Evolutionary conservation across 1,139 yeast genomes (phyloP).

Genomic region (Geotrichum restrictum): DNA sequence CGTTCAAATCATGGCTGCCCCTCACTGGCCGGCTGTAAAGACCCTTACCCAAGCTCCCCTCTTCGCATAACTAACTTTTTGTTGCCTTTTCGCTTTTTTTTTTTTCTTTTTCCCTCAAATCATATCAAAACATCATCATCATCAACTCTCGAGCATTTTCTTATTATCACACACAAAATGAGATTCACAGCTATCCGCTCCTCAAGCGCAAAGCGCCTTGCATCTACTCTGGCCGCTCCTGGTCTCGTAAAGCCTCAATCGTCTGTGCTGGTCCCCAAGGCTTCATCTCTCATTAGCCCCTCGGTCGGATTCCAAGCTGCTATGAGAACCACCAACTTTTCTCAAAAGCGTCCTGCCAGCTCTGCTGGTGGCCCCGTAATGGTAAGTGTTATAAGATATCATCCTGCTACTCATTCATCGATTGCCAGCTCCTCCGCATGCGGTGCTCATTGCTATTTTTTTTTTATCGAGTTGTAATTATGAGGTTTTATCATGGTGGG

Average conservation of each 20-base stretch:
- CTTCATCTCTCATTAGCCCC: slow-evolving; percentile 18
- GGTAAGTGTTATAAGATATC: too few relatives aligned
- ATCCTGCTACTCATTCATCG: too few relatives aligned
- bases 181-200: slow-evolving; percentile 17
- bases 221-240: slow-evolving; percentile 12
- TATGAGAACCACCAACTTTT: slow-evolving; percentile 29
- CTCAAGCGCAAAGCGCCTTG: slow-evolving; percentile 20
- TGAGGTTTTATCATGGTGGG: slow-evolving; percentile 1
- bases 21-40: too few relatives aligned
- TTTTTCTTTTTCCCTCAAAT: slow-evolving; percentile 5
- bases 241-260: slow-evolving; percentile 14
- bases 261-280: slow-evolving; percentile 24
- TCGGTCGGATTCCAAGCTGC: slow-evolving; percentile 32
- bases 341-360: slow-evolving; percentile 29
- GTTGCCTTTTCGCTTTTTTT: neutral
- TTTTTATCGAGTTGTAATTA: neutral
- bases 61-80: slow-evolving; percentile 8
- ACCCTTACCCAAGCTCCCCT: neutral
- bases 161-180: slow-evolving; percentile 4
- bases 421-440: too few relatives aligned
- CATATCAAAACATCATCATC: neutral
- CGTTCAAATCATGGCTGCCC: too few relatives aligned
- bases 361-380: slow-evolving; percentile 35
- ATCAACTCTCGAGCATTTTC: neutral
- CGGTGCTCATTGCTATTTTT: neutral